Percentiles rank a stretch among this genome's conserved stretches.
Conservation (phyloP, 306 rosid species). For the Cicer judaicum region DNA sequence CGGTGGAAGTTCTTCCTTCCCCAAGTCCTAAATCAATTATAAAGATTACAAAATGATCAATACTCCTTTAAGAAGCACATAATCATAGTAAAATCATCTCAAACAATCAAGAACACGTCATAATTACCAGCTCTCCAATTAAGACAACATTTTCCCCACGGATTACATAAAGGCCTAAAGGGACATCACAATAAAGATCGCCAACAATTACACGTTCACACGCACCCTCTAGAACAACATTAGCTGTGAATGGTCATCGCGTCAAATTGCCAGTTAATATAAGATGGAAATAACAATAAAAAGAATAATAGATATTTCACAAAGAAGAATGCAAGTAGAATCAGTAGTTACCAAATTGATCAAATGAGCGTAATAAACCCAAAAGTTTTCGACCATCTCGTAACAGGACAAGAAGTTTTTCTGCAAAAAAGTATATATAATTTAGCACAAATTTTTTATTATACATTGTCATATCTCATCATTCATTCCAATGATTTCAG, state of each 20-base stretch:
- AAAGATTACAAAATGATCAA: slow-evolving; percentile 20
- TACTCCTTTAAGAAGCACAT: slow-evolving; percentile 8
- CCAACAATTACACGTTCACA: slow-evolving; percentile 91
- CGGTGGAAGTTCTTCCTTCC: slow-evolving; percentile 85
- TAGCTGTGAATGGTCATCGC: slow-evolving; percentile 59
- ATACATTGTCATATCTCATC: slow-evolving; percentile 1
- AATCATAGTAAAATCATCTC: slow-evolving; percentile 20
- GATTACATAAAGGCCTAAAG: slow-evolving; percentile 82
- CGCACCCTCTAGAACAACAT: slow-evolving; percentile 85
- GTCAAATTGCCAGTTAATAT: slow-evolving; percentile 34
- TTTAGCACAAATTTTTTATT: background rate
- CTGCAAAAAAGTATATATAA: slow-evolving; percentile 49
- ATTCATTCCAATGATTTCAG: slow-evolving; percentile 33
- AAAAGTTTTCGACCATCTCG: slow-evolving; percentile 87
- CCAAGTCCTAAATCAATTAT: slow-evolving; percentile 63
- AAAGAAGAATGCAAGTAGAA: slow-evolving; percentile 30
- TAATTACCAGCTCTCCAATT: slow-evolving; percentile 94
- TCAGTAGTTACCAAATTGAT: slow-evolving; percentile 71
- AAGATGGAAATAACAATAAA: background rate
- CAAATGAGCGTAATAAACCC: slow-evolving; percentile 88
- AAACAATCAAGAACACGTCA: slow-evolving; percentile 37
- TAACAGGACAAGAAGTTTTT: slow-evolving; percentile 84
- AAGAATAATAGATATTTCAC: slow-evolving; percentile 4
- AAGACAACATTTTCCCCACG: slow-evolving; percentile 95
- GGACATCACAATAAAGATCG: slow-evolving; percentile 85